These are phyloP conservation scores for Ploettnerulaceae sp. DNA, from an alignment of 2,329 filamentous ascomycete genomes.

Conservation along the genomic window DNA sequence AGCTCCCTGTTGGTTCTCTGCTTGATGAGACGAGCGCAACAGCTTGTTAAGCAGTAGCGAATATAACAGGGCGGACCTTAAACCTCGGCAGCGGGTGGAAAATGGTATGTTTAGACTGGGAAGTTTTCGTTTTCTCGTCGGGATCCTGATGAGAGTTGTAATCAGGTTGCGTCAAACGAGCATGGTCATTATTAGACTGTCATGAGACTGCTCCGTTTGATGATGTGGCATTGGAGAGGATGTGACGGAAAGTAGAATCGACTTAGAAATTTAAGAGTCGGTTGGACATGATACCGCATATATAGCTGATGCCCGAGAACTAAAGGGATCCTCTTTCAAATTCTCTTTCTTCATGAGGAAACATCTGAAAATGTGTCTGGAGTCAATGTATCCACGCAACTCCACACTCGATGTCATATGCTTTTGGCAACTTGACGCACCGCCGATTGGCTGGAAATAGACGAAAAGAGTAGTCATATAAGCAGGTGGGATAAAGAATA, in stretches of 20 bases:
- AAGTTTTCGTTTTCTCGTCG: background rate
- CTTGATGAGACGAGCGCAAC: background rate
- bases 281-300: slow-evolving; percentile 1
- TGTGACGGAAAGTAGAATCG: background rate
- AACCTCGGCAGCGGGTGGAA: background rate
- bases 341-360: too few species aligned
- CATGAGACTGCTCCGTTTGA: slow-evolving; percentile 3
- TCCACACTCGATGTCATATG: slow-evolving; percentile 3
- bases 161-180: background rate
- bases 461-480: slow-evolving; percentile 5
- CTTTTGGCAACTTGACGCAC: background rate
- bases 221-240: background rate
- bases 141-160: background rate
- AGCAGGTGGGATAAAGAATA: background rate
- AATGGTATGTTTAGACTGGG: background rate
- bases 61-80: background rate
- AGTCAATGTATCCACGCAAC: background rate
- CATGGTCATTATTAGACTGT: background rate
- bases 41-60: slow-evolving; percentile 5
- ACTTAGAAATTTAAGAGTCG: background rate
- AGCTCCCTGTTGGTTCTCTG: background rate
- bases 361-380: too few species aligned
- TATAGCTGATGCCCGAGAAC: background rate
- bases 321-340: background rate
- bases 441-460: slow-evolving; percentile 19